Evolutionary conservation across 1,284 basidiomycete genomes (phyloP).

Genomic region (Tilletia walkeri): DNA sequence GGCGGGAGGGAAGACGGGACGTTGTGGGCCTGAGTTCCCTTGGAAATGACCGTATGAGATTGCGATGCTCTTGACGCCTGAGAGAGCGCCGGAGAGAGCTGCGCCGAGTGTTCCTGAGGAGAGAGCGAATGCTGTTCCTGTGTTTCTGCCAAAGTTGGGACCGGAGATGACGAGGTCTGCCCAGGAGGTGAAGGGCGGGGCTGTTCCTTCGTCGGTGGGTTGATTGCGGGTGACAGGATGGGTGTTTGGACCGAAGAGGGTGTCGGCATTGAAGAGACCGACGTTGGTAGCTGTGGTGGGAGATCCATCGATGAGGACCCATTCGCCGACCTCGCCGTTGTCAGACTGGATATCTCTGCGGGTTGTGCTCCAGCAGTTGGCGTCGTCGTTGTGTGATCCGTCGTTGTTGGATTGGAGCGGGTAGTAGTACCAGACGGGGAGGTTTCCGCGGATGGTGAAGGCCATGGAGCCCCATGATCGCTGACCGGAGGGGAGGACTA

Average conservation of each 20-base stretch:
- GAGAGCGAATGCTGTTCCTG: conserved; percentile 51
- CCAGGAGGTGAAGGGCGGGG: conserved; percentile 1
- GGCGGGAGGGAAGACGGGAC: not conserved
- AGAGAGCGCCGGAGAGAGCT: conserved; percentile 44
- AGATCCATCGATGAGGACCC: conserved; percentile 51
- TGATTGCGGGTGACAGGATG: not conserved
- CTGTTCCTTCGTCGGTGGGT: not conserved
- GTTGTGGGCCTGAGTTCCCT: not conserved
- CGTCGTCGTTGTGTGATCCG: conserved; percentile 34
- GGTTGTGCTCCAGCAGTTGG: conserved; percentile 42
- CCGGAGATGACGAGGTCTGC: conserved; percentile 50
- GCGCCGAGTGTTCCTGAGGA: conserved; percentile 53
- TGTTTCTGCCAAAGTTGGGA: conserved; percentile 53
- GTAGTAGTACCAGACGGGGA: conserved; percentile 55
- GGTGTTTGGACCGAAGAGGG: conserved; percentile 28
- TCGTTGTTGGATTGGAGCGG: conserved; percentile 40
- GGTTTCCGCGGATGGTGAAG: conserved; percentile 33
- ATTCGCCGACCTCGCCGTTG: conserved; percentile 48
- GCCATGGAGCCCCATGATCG: conserved; percentile 49
- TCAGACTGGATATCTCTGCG: conserved; percentile 36
- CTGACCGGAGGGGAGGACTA: conserved; percentile 44
- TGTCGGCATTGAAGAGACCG: conserved; percentile 45
- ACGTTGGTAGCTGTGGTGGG: conserved; percentile 52
- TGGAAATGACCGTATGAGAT: conserved; percentile 51
- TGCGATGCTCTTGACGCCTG: conserved; percentile 41